These are phyloP conservation scores for Talaromyces borbonicus DNA, from an alignment of 495 filamentous ascomycete species.

Conservation along the genomic window DNA sequence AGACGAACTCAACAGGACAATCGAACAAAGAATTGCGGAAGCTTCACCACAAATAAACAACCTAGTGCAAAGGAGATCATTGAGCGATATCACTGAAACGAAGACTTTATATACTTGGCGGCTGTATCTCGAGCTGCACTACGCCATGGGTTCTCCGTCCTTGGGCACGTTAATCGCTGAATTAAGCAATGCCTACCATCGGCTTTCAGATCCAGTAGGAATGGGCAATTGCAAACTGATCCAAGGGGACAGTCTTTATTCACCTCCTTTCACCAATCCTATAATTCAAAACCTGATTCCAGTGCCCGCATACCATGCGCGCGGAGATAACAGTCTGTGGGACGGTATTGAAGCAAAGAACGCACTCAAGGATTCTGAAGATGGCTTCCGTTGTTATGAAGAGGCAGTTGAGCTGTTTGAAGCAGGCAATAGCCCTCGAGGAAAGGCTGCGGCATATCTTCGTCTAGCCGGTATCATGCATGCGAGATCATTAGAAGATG, in stretches of 20 bases:
- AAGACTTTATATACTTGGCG: constrained; percentile 10
- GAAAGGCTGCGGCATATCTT: constrained; percentile 16
- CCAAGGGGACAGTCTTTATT: constrained; percentile 14
- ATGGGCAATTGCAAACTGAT: constrained; percentile 17
- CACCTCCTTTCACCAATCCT: constrained; percentile 17
- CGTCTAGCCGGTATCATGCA: constrained; percentile 17
- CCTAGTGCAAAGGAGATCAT: constrained; percentile 5
- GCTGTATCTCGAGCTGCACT: constrained; percentile 12
- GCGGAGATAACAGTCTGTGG: constrained; percentile 13
- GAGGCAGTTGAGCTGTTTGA: constrained; percentile 12
- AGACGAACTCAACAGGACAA: constrained; percentile 7
- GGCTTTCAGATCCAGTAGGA: constrained; percentile 11
- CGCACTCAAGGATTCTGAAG: constrained; percentile 7
- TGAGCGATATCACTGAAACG: constrained; percentile 8
- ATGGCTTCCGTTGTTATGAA: constrained; percentile 9
- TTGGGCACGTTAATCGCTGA: constrained; percentile 6
- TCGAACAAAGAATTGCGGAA: background rate
- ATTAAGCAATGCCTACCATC: constrained; percentile 9
- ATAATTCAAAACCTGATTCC: constrained; percentile 15
- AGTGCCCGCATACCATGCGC: constrained; percentile 1
- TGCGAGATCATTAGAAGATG: constrained; percentile 8
- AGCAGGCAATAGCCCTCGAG: constrained; percentile 9
- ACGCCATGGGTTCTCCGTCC: constrained; percentile 10
- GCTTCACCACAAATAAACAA: background rate
- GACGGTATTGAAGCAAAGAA: constrained; percentile 14